Base-by-base conservation (phyloP, 1,284 basidiomycete species). In the Boletus subluridellus region DNA sequence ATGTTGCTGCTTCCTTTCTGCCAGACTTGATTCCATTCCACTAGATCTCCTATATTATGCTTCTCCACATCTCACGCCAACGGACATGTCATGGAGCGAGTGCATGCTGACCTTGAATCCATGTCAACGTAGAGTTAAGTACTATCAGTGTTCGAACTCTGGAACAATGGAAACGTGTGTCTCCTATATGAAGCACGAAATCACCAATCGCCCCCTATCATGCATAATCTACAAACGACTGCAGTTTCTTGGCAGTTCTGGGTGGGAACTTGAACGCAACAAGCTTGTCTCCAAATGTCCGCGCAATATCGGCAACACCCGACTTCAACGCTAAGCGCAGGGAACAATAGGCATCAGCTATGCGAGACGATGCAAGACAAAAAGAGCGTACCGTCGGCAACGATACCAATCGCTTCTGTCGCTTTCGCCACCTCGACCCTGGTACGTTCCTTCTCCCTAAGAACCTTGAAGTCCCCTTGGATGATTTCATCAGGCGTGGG, bases 231-330 rank as follows among this genome's bases (percentile, higher is more conserved):
- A 89, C 77, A 70, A 90, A 89, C 0, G 77, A 78, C 73, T 92
- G 89, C 57, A 93, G 67, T 72, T 85, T 85, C 60, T 73, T 76
- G 9, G 87, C 87, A 15, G 79, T 83, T 59, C 77, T 73, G 10
- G 85, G 82, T 4, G 91, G 86, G 66, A 94, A 90, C 68, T 82
- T 89, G 78, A 92, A 93, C 17, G 89, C 90, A 4, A 78, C 71
- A 51, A 94, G 74, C 67, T 85, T 89, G 58, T 86, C 82, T 2
- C 87, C 86, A 71, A 94, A 94, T 41, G 87, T 90, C 63, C 82
- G 76, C 52, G 85, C 80, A 48, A 94, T 84, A 47, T 82, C 77
- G 37, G 80, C 80, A 7, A 93, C 74, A 3, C 86, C 87, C 47
- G 83, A 82, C 66, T 86, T 87, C 64, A 93, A 64, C 2, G 83